Evolutionary conservation across 1,284 basidiomycete species (phyloP).

Genomic region (Coriolopsis trogii): DNA sequence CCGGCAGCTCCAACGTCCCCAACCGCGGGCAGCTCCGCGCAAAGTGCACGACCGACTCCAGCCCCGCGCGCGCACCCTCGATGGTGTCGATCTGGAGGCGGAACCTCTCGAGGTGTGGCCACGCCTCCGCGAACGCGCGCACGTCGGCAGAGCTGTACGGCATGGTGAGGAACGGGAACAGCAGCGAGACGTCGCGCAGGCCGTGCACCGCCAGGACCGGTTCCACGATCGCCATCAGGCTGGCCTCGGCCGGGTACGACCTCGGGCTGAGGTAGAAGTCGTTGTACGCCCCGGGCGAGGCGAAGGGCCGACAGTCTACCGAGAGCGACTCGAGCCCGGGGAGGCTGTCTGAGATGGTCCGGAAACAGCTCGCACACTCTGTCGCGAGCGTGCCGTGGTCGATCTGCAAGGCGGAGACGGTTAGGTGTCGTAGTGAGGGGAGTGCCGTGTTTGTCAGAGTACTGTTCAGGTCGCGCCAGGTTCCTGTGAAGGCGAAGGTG

Average conservation of each 20-base stretch:
- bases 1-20: neutral
- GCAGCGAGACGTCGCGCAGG: slow-evolving; percentile 1
- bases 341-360: neutral
- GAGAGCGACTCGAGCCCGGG: too few relatives aligned
- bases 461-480: too few relatives aligned
- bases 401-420: neutral
- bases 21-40: neutral
- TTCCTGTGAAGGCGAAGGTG: too few relatives aligned
- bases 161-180: neutral
- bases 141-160: slow-evolving; percentile 1
- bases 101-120: slow-evolving; percentile 3
- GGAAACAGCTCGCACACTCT: neutral
- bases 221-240: neutral
- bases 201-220: slow-evolving; percentile 4
- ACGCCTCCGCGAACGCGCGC: neutral
- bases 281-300: neutral
- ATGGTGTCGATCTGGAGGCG: neutral
- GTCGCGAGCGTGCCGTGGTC: neutral
- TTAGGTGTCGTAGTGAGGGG: neutral
- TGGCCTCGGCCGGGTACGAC: neutral
- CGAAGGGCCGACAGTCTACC: neutral
- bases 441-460: neutral
- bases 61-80: neutral
- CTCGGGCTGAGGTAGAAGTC: neutral
- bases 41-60: slow-evolving; percentile 5